phyloP scores from a whole-genome alignment of 1,139 yeast genomes.

The Diutina siamensis region DNA sequence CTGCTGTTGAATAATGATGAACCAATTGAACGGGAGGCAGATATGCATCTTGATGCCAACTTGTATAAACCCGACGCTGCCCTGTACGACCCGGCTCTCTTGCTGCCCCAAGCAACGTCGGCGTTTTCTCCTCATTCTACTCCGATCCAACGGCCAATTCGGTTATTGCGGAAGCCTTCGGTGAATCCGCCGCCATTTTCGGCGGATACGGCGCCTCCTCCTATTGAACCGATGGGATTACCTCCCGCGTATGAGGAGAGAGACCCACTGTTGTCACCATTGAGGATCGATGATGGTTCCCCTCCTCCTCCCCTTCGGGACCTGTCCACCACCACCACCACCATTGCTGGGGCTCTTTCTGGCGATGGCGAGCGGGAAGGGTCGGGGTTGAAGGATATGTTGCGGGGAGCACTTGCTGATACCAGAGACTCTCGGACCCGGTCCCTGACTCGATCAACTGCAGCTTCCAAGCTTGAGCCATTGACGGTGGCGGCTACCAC shows the following conservation, averaged over 20 bases:
- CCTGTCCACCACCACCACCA: not conserved
- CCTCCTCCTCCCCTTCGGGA: conserved; percentile 4
- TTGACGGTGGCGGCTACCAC: no score
- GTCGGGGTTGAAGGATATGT: not conserved
- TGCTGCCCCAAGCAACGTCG: conserved; percentile 17
- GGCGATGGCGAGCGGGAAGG: not conserved
- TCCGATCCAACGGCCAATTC: conserved; percentile 26
- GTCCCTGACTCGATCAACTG: no score
- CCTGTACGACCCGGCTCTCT: conserved; percentile 11
- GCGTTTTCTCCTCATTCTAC: conserved; percentile 24
- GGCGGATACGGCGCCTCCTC: conserved; percentile 19
- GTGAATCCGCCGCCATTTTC: conserved; percentile 33
- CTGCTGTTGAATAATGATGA: conserved; percentile 20
- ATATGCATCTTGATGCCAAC: conserved; percentile 46
- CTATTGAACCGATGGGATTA: conserved; percentile 15
- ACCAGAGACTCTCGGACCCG: no score
- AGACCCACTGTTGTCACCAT: conserved; percentile 10
- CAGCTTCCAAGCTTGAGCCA: no score
- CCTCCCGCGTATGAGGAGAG: conserved; percentile 31
- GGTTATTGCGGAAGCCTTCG: conserved; percentile 25
- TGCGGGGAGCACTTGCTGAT: not conserved
- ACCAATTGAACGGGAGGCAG: conserved; percentile 28
- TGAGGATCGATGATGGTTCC: conserved; percentile 12
- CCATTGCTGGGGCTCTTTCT: not conserved
- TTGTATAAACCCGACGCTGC: conserved; percentile 43